phyloP scores from a whole-genome alignment of 768 basidiomycete species.

The Leucogyrophana mollusca region DNA sequence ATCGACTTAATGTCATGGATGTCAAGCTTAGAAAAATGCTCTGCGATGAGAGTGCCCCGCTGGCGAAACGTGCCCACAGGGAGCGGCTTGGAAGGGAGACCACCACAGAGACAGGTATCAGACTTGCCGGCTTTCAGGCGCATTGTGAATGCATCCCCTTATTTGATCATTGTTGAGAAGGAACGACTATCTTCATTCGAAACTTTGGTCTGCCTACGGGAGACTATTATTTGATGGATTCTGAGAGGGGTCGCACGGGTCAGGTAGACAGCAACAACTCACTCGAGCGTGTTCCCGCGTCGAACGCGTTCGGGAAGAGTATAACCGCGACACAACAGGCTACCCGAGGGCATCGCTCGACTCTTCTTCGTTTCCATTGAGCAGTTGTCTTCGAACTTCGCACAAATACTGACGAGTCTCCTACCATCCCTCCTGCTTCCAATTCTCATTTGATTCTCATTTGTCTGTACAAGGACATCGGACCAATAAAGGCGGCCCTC shows the following conservation, averaged over 20 bases:
- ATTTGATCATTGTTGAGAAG: too few relatives aligned
- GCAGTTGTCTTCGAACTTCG: too few relatives aligned
- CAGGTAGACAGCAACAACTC: conserved; percentile 74
- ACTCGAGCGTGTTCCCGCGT: conserved; percentile 54
- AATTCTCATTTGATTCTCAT: too few relatives aligned
- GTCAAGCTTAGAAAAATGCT: conserved; percentile 90
- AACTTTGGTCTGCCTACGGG: too few relatives aligned
- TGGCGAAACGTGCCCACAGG: conserved; percentile 82
- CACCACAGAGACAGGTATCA: conserved; percentile 74
- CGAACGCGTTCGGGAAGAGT: conserved; percentile 77
- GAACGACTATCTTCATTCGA: too few relatives aligned
- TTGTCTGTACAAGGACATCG: too few relatives aligned
- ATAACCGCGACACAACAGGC: conserved; percentile 64
- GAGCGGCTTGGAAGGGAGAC: conserved; percentile 61
- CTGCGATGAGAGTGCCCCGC: conserved; percentile 64
- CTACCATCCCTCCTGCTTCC: too few relatives aligned
- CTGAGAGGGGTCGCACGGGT: background rate
- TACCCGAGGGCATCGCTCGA: conserved; percentile 73
- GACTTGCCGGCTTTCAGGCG: conserved; percentile 91
- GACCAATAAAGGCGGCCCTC: too few relatives aligned
- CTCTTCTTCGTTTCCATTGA: too few relatives aligned
- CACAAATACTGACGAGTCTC: too few relatives aligned
- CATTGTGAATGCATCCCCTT: too few relatives aligned
- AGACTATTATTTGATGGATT: too few relatives aligned
- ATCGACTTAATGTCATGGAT: conserved; percentile 84